Conservation (phyloP, 2,329 filamentous ascomycete genomes). For the Diaporthe longicolla region DNA sequence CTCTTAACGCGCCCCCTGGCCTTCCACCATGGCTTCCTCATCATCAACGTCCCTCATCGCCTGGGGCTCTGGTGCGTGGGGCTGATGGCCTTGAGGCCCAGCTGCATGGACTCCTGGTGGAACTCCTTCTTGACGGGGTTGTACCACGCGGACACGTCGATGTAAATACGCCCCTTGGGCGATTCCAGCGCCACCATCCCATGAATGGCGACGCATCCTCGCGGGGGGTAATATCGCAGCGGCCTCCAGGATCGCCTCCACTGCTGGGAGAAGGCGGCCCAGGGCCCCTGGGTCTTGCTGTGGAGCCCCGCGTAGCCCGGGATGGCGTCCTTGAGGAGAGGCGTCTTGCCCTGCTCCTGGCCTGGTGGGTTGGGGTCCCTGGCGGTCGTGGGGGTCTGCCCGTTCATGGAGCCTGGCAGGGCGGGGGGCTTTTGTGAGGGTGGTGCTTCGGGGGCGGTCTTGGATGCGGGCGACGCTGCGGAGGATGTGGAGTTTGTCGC, state of each 20-base stretch:
- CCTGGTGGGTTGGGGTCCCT: background rate
- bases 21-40: background rate
- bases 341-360: slow-evolving; percentile 15
- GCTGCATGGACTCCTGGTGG: slow-evolving; percentile 53
- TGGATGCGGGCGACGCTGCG: slow-evolving; percentile 27
- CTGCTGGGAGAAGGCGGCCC: slow-evolving; percentile 49
- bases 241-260: slow-evolving; percentile 60
- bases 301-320: slow-evolving; percentile 44
- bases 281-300: slow-evolving; percentile 53
- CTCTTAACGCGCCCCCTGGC: background rate
- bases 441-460: background rate
- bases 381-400: background rate
- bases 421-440: slow-evolving; percentile 4
- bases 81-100: slow-evolving; percentile 54
- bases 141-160: slow-evolving; percentile 69
- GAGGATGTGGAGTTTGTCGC: slow-evolving; percentile 45
- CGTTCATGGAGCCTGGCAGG: background rate
- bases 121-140: slow-evolving; percentile 68
- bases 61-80: slow-evolving; percentile 39
- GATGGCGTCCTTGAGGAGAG: slow-evolving; percentile 44
- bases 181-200: slow-evolving; percentile 69
- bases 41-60: background rate
- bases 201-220: slow-evolving; percentile 66
- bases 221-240: slow-evolving; percentile 58
- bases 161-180: slow-evolving; percentile 59